Base-by-base conservation (phyloP, 83 land plant species). In the Isoetes engelmannii region DNA sequence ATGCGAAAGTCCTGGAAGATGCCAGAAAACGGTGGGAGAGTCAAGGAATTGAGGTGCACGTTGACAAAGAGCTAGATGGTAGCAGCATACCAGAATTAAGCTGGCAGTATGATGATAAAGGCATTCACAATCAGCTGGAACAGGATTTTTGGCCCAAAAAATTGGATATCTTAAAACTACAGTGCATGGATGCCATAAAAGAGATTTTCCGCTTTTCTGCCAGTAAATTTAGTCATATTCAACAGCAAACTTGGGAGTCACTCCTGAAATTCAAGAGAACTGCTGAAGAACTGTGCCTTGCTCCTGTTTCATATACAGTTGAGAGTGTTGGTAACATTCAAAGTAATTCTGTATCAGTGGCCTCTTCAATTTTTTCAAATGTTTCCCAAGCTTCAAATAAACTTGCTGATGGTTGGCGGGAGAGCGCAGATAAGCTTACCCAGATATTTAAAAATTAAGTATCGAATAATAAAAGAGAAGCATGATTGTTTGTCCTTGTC, bases 1-100 rank as follows among this genome's bases (percentile, higher is more conserved):
- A 86, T 9, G 77, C 82, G 4, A 81, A 85, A 70, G 72, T 87
- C 61, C 80, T 89, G 8, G 85, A 85, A 70, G 87, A 85, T 70
- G 87, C 86, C 28, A 76, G 79, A 41, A 80, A 73, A 61, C 80
- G 95, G 43, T 95, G 99, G 97, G 91, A 91, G 74, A 76, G 55
- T 45, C 84, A 77, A 48, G 99, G 99, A 37, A 75, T 94, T 69
- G 76, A 74, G 48, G 75, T 73, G 43, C 44, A 66, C 45, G 58
- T 54, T 64, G 73, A 64, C 41, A 18, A 68, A 45, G 73, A 66
- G 42, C 57, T 68, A 47, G 73, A 66, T 15, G 49, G 54, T 59
- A 65, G 19, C 15, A 70, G 53, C 17, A 66, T 53, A 7, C 53
- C 72, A 69, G 69, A 12, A 4, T 45, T 19, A 67, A 67, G 59